Base-by-base conservation (phyloP, 441 rosid species). In the Gossypium gossypioides region DNA sequence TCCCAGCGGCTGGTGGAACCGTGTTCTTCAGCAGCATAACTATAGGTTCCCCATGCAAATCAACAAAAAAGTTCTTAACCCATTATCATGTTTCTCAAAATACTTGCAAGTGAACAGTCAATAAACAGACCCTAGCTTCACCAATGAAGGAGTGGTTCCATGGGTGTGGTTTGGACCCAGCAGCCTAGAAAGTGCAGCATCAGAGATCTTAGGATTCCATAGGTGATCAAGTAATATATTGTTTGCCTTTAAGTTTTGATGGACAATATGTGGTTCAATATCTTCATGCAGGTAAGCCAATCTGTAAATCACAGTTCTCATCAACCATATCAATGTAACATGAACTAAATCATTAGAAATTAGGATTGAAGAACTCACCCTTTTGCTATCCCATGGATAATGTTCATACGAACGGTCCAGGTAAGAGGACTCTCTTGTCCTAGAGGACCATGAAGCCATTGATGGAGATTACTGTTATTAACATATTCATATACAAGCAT, bases 231-330 rank as follows among this genome's bases (percentile, higher is more conserved):
- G 86, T 73, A 88, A 73, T 68, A 90, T 80, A 80, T 88, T 88
- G 80, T 76, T 81, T 6, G 97, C 84, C 78, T 87, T 85, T 27
- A 92, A 16, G 72, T 81, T 74, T 52, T 75, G 77, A 72, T 87
- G 91, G 64, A 85, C 57, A 6, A 88, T 81, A 37, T 76, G 86
- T 16, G 86, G 93, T 46, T 90, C 89, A 0, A 84, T 70, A 50
- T 86, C 96, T 77, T 88, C 92, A 10, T 88, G 93, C 74, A 88
- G 84, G 80, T 90, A 92, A 8, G 91, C 83, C 50, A 92, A 75
- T 68, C 96, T 92, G 73, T 37, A 74, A 73, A 61, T 9, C 48
- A 2, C 6, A 5, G 0, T n/a, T 12, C 7, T 57, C 34, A 12
- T 22, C 27, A 37, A 19, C 58, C 34, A 24, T 48, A 54, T 42